phyloP scores from a whole-genome alignment of 2,329 filamentous ascomycete genomes.

The Aspergillus alliaceus region DNA sequence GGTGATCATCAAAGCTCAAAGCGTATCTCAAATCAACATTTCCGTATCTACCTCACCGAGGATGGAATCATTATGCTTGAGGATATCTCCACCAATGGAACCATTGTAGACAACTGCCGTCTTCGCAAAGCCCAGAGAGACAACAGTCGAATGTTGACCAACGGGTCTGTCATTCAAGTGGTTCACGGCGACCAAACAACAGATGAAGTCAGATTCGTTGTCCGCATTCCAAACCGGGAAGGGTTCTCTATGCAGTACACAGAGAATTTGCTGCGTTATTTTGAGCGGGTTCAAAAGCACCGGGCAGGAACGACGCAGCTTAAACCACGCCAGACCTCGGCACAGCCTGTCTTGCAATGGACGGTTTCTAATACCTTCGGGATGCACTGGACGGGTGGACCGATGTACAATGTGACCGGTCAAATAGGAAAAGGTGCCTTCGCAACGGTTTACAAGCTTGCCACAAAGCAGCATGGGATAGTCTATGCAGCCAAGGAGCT shows the following conservation, averaged over 20 bases:
- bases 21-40: conserved; percentile 91
- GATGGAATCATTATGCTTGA: conserved; percentile 86
- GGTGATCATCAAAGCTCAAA: conserved; percentile 68
- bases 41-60: conserved; percentile 87
- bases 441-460: conserved; percentile 87
- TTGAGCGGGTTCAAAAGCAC: conserved; percentile 43
- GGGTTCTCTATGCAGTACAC: conserved; percentile 67
- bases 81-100: conserved; percentile 95
- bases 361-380: conserved; percentile 51
- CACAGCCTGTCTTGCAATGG: conserved; percentile 32
- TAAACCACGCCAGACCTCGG: conserved; percentile 22
- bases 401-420: conserved; percentile 78
- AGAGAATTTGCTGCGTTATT: conserved; percentile 68
- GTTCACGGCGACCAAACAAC: conserved; percentile 49
- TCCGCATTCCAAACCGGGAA: conserved; percentile 77
- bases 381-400: conserved; percentile 79
- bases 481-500: conserved; percentile 92
- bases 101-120: conserved; percentile 73
- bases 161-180: conserved; percentile 73
- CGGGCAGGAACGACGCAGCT: conserved; percentile 22
- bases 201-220: conserved; percentile 75
- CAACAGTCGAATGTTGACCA: conserved; percentile 65
- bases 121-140: conserved; percentile 56
- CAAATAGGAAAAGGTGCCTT: conserved; percentile 91
- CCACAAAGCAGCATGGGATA: conserved; percentile 77